Base-by-base conservation (phyloP, 148 eudicot genomes). In the Rhododendron molle region DNA sequence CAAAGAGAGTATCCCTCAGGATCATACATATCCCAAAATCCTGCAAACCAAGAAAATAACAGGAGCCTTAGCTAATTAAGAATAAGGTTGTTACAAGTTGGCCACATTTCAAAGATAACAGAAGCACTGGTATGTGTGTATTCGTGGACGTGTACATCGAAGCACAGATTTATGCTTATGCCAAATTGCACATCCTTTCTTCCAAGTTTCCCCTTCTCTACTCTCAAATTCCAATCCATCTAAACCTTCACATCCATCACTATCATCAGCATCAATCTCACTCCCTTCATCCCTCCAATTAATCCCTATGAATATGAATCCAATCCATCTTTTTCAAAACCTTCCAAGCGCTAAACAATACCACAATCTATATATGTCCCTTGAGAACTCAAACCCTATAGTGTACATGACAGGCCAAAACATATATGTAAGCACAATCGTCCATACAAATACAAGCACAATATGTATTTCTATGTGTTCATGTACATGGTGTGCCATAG, bases 11-110 rank as follows among this genome's bases (percentile, higher is more conserved):
- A 67, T 67, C 73, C 92, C 80, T 92, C 94, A 0, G 96, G 93
- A 49, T 94, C 96, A 73, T 91, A 94, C 95, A 94, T 94, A 80
- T 94, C 96, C 96, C 95, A 92, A 71, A 94, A 94, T 78, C 96
- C 96, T 94, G 90, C 34, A 85, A 67, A 67, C 69, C 32, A 86
- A 50, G 46, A 49, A 46, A 32, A 82, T 46, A 58, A 1, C 21
- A 58, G n/a, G 10, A 58, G 65, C 65, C 65, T 58, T 58, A n/a
- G 79, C 26, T 34, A 67, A n/a, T 67, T 10, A 67, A 67, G 73
- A 67, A 67, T 3, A 26, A 12, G 73, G 32, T 26, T 26, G 32
- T 26, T 67, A 67, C 14, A 26, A 67, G 14, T 67, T 26, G 32
- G 32, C 15, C 73, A 26, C 73, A 26, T 67, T 67, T 67, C 32